A percentile compares a stretch with the other conserved stretches of the same genome.
Evolutionary conservation across 2,329 filamentous ascomycete genomes (phyloP).

Genomic region (Aspergillus viridinutans): DNA sequence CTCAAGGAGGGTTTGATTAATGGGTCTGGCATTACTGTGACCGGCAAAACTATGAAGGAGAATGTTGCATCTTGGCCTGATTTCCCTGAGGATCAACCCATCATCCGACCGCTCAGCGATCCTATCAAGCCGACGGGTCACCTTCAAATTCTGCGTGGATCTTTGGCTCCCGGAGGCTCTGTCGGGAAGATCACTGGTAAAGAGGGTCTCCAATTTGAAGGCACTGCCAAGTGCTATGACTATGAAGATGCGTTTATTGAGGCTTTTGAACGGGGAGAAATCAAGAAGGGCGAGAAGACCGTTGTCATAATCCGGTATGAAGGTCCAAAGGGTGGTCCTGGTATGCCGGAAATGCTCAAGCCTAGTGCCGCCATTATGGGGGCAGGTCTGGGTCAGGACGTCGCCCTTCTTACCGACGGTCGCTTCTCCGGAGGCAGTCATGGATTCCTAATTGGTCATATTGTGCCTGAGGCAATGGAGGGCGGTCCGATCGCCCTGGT

Average conservation of each 20-base stretch:
- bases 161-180: slow-evolving; percentile 64
- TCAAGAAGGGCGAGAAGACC: slow-evolving; percentile 72
- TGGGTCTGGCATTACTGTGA: slow-evolving; percentile 58
- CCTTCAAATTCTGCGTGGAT: slow-evolving; percentile 68
- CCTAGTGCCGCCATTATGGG: slow-evolving; percentile 70
- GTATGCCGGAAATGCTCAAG: slow-evolving; percentile 73
- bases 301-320: slow-evolving; percentile 73
- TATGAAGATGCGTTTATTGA: slow-evolving; percentile 65
- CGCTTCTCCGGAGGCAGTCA: slow-evolving; percentile 65
- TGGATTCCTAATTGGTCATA: slow-evolving; percentile 83
- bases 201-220: slow-evolving; percentile 64
- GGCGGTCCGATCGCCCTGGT: slow-evolving; percentile 82
- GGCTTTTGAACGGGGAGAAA: slow-evolving; percentile 62
- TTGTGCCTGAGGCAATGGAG: slow-evolving; percentile 81
- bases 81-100: slow-evolving; percentile 65
- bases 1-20: slow-evolving; percentile 56
- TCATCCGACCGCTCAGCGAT: slow-evolving; percentile 63
- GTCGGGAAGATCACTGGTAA: slow-evolving; percentile 77
- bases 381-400: slow-evolving; percentile 65
- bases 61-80: slow-evolving; percentile 57
- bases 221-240: slow-evolving; percentile 67
- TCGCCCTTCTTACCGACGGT: slow-evolving; percentile 69
- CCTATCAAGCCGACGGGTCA: slow-evolving; percentile 69
- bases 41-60: slow-evolving; percentile 55
- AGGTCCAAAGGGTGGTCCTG: slow-evolving; percentile 68